Percentiles rank a stretch among this genome's conserved stretches.
Conservation (phyloP, 192 early-diverging fungal genomes). For the Oehlia diaphana region DNA sequence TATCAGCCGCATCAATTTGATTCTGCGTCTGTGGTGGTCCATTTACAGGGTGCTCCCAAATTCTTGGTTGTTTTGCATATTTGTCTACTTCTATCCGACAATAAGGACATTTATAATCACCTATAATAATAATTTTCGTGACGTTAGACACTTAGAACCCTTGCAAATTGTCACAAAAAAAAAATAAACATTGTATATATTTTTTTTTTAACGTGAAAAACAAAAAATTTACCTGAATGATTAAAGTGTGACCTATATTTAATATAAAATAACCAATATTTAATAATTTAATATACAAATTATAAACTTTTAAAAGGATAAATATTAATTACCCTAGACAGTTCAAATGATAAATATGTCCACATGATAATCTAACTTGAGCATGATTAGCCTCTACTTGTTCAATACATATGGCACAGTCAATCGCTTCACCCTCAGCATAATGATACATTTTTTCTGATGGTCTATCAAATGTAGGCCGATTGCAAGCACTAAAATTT, state of each 20-base stretch:
- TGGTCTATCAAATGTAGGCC: neutral
- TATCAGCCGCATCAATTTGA: slow-evolving; percentile 4
- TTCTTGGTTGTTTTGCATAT: slow-evolving; percentile 9
- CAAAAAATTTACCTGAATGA: slow-evolving; percentile 1
- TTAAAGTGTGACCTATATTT: slow-evolving; percentile 12
- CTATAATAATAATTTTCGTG: neutral
- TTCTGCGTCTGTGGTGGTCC: neutral
- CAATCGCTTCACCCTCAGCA: slow-evolving; percentile 16
- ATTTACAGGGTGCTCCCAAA: slow-evolving; percentile 9
- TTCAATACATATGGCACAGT: slow-evolving; percentile 20
- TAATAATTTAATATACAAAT: neutral
- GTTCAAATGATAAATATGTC: slow-evolving; percentile 18
- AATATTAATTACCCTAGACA: slow-evolving; percentile 7
- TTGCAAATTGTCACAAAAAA: neutral
- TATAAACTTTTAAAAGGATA: neutral
- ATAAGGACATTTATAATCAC: slow-evolving; percentile 22
- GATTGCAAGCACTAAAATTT: neutral
- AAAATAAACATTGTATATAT: neutral
- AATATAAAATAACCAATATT: neutral
- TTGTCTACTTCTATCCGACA: slow-evolving; percentile 15
- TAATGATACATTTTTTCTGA: slow-evolving; percentile 20
- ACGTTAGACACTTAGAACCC: too few relatives aligned
- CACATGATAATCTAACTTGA: slow-evolving; percentile 18
- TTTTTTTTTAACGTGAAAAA: neutral
- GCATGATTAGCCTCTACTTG: slow-evolving; percentile 10